Base-by-base conservation (phyloP, 1,139 yeast species). In the Zygosaccharomyces sapae region DNA sequence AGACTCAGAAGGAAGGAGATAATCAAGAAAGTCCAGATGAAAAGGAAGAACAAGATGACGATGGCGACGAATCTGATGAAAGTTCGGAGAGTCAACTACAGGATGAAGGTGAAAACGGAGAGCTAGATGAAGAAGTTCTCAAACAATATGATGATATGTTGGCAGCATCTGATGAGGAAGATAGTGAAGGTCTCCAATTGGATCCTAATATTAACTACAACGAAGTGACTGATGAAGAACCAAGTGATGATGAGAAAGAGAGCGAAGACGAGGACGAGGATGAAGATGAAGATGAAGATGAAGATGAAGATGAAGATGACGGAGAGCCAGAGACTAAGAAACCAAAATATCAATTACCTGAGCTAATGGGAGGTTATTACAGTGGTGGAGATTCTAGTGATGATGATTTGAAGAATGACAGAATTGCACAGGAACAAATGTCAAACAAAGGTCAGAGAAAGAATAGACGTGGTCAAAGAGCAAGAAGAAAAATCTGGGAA, bases 401-500 rank as follows among this genome's bases (percentile, higher is more conserved):
- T 38, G 67, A 62, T 2, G 85, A 81, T 19, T 37, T 38, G 34
- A 38, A 18, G 46, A 74, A 75, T 44, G 90, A 86, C 55, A 67
- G 70, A 36, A 74, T 80, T 1, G 89, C 83, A 5, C 76, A 79
- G 54, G 74, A 75, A 43, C 75, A 76, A 20, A 73, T 54, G 7
- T 51, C 59, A 9, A 56, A 51, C 20, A 76, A 44, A 54, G 69
- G 63, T 4, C 71, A 69, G 52, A 77, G 94, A 54, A 89, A 89
- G 61, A 94, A 92, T 66, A 77, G 98, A 68, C 80, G 97, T 63
- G 98, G 98, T 19, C 98, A 94, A 72, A 75, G 97, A 56, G 98
- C 97, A 2, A 81, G 99, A 69, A 94, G 92, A 66, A 85, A 86
- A 71, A 88, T 92, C 46, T 90, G 97, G 97, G 98, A 89, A 61